A percentile compares a stretch with the other conserved stretches of the same genome.
phyloP scores from a whole-genome alignment of 2,329 filamentous ascomycete genomes.

The Beauveria brongniartii region DNA sequence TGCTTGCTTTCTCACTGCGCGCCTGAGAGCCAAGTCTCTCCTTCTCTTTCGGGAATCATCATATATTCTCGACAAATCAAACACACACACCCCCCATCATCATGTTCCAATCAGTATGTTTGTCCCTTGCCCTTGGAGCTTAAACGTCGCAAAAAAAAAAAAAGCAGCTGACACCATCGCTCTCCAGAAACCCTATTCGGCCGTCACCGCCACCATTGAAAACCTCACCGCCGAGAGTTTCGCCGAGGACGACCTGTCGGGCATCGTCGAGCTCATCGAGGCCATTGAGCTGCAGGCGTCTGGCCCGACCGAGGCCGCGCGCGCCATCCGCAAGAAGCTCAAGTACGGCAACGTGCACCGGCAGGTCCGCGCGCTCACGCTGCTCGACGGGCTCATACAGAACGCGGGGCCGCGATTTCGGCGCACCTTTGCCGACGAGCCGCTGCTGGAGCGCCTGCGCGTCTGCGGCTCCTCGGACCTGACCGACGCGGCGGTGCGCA shows the following conservation, averaged over 20 bases:
- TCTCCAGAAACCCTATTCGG: conserved; percentile 71
- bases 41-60: too few species aligned
- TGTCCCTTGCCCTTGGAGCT: background rate
- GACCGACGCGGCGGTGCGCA: conserved; percentile 76
- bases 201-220: conserved; percentile 88
- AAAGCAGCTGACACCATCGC: background rate
- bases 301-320: conserved; percentile 80
- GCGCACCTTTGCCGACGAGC: conserved; percentile 80
- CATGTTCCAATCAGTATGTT: conserved; percentile 5
- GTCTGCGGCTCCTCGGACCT: conserved; percentile 79
- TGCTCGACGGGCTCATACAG: conserved; percentile 88
- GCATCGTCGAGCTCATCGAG: conserved; percentile 89
- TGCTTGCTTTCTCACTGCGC: background rate
- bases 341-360: conserved; percentile 96
- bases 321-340: conserved; percentile 93
- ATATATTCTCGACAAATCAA: too few species aligned
- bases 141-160: too few species aligned
- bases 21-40: background rate
- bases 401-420: conserved; percentile 88
- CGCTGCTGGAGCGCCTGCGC: conserved; percentile 81
- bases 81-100: background rate
- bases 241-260: conserved; percentile 84
- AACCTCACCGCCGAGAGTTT: conserved; percentile 82
- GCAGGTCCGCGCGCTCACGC: conserved; percentile 78
- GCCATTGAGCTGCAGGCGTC: conserved; percentile 83